Base-by-base conservation (phyloP, 2,329 filamentous ascomycete genomes). In the Aspergillus ustus region DNA sequence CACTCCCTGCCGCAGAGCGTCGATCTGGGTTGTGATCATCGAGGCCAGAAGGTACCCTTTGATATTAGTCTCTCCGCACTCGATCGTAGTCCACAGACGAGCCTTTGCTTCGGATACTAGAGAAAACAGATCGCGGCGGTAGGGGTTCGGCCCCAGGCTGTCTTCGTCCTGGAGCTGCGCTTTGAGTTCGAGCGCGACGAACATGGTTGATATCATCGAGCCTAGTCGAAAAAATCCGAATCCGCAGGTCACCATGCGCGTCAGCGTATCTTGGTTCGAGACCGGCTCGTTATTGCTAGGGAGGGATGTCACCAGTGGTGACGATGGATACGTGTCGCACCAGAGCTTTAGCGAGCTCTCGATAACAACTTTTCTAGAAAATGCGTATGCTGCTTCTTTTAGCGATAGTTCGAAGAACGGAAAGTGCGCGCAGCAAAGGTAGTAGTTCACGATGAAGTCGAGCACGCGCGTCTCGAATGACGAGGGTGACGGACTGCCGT, bases 51-150 rank as follows among this genome's bases (percentile, higher is more conserved):
- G 52, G 45, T 81, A 81, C 0, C 82, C 82, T 64, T 87, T 87
- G 20, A 83, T 72, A 58, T 86, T 87, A 0, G 83, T 86, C 70
- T 87, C 83, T 1, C 83, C 85, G 0, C 75, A 76, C 50, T 77
- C 65, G n/a, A 86, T 74, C 8, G 72, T 75, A 6, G 67, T 63
- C 49, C 82, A 67, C 1, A 67, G 67, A 80, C 81, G 85, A 0
- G 53, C 52, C 43, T 74, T 78, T 0, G 77, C 72, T 11, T 84
- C 79, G 0, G 79, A 69, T 4, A 86, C 5, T 1, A 70, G 59
- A 1, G 67, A 61, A 9, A 76, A 57, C 1, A 76, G 57, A 55
- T 75, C 72, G 0, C 59, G 62, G 2, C 73, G 69, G 11, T 74
- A 62, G 17, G 66, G 58, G 2, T 68, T 63, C 1, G 72, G 70